phyloP scores from a whole-genome alignment of 2,329 filamentous ascomycete species.

The Aspergillus sergii region DNA sequence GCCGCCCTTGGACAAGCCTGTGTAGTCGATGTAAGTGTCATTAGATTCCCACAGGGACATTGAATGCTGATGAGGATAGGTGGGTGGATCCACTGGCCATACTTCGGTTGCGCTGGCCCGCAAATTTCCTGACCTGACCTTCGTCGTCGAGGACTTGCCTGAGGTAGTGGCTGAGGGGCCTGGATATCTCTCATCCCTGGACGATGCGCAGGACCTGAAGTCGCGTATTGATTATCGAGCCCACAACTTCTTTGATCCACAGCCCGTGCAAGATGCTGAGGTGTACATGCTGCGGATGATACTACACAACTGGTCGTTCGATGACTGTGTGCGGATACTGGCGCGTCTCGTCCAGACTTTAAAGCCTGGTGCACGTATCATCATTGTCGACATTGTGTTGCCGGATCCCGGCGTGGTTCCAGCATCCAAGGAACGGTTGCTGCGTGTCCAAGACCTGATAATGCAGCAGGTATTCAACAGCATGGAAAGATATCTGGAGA shows the following conservation, averaged over 20 bases:
- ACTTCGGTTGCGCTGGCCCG: slow-evolving; percentile 58
- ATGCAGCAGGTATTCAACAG: slow-evolving; percentile 42
- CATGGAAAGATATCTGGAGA: slow-evolving; percentile 35
- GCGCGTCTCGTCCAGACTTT: slow-evolving; percentile 36
- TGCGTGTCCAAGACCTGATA: slow-evolving; percentile 37
- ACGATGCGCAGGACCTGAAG: not conserved
- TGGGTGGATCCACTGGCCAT: slow-evolving; percentile 61
- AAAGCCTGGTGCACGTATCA: slow-evolving; percentile 21
- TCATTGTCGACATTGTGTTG: slow-evolving; percentile 39
- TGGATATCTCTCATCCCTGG: not conserved
- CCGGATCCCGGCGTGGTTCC: slow-evolving; percentile 30
- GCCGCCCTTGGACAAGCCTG: slow-evolving; percentile 49
- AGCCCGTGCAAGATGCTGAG: slow-evolving; percentile 33
- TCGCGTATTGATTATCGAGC: slow-evolving; percentile 30
- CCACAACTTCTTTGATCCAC: slow-evolving; percentile 42
- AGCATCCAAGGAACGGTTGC: slow-evolving; percentile 21
- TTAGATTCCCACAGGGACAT: not conserved
- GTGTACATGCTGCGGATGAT: slow-evolving; percentile 43
- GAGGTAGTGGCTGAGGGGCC: not conserved
- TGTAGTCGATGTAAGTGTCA: slow-evolving; percentile 52
- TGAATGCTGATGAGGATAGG: slow-evolving; percentile 7
- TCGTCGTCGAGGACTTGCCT: slow-evolving; percentile 56
- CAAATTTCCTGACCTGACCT: slow-evolving; percentile 54
- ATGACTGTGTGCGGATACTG: slow-evolving; percentile 39
- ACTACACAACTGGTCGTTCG: slow-evolving; percentile 46